Base-by-base conservation (phyloP, 208 protist genomes). In the Trypanosoma cruzi region DNA sequence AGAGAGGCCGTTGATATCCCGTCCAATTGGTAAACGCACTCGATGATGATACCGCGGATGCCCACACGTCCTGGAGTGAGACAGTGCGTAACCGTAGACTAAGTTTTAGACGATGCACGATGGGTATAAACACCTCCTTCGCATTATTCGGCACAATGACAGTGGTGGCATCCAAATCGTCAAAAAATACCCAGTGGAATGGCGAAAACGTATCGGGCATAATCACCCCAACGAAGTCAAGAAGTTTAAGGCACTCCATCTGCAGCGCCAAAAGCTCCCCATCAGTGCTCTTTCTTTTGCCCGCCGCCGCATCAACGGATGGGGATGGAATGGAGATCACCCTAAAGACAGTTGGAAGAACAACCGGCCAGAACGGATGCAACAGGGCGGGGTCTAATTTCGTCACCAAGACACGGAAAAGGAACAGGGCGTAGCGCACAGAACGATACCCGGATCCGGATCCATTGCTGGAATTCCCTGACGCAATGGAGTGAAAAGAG, bases 331-430 rank as follows among this genome's bases (percentile, higher is more conserved):
- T 24, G 4, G 52, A 32, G 16, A 78, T 42, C 28, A 52, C 69
- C 0, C 64, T 64, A 20, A 81, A 3, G 3, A 88, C 58, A 63
- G 84, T 81, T 28, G 82, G 79, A 37, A 86, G 64, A 26, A 87
- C 64, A 31, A 82, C 32, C 10, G 86, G 80, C 86, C 83, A 89
- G 59, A 86, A 78, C 28, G 67, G 69, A 48, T 74, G 69, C 44
- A 84, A 68, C 40, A 80, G 59, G 34, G 55, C 63, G 32, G 75
- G 60, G 48, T 77, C 69, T 26, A 78, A 55, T 28, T 74, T 77
- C 48, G 77, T 61, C 40, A 93, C 55, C n/a, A 93, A 48, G 3
- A 86, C 82, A 37, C 88, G 82, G 44, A 90, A 90, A 18, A 90
- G 64, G 42, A 89, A 73, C 18, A 90, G 57, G 16, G 79, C 68